Base-by-base conservation (phyloP, 2,329 filamentous ascomycete genomes). In the Zymoseptoria brevis region DNA sequence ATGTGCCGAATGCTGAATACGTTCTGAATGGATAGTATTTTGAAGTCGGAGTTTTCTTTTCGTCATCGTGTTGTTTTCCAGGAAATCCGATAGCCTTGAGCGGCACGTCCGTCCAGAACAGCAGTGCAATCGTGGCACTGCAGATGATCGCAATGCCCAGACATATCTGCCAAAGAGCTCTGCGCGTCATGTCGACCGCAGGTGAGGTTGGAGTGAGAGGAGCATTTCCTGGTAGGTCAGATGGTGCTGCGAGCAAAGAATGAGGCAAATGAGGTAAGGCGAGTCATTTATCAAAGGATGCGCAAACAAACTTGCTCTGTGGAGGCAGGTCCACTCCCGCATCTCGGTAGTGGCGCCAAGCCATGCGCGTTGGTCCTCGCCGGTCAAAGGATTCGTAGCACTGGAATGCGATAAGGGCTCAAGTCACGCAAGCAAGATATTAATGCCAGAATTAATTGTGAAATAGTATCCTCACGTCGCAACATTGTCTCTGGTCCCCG, bases 11-110 rank as follows among this genome's bases (percentile, higher is more conserved):
- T 13, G 58, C 35, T 6, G 66, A 62, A 19, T 19, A 55, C 6
- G 66, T 65, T 6, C 52, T 55, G 64, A 65, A 69, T n/a, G 58
- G 35, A 55, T 64, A 68, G 55, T 59, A 62, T 13, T 66, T 63
- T 9, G 21, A 21, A 7, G 49, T 13, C 22, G 57, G 49, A 16
- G 41, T 19, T 2, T 57, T 30, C 8, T 19, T 19, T 51, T 45
- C 24, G 8, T 45, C 24, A 8, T 52, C 21, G 22, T 24, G 21
- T 29, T 26, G 30, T 8, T 49, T 19, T 54, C 16, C 50, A 16
- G 53, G 29, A 48, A 19, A 59, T 19, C 8, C 55, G 52, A 19
- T 49, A 26, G 24, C 19, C 19, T 26, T 9, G 9, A 53, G 51
- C 51, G 48, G 57, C n/a, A 16, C 35, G 29, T 57, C 50, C 16